Base-by-base conservation (phyloP, 2,329 filamentous ascomycete species). In the Hansfordia pulvinata region DNA sequence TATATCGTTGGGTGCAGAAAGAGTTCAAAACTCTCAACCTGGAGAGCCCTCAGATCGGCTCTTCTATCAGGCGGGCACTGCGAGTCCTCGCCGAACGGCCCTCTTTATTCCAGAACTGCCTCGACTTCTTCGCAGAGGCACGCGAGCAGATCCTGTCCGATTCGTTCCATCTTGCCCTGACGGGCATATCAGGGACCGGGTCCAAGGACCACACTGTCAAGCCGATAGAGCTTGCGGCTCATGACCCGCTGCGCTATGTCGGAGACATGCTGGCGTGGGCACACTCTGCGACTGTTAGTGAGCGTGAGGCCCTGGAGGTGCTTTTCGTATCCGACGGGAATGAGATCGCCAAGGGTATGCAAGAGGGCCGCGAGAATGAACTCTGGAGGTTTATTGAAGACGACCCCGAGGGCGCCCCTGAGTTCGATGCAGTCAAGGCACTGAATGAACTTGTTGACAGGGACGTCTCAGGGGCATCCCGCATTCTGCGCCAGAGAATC, bases 191-290 rank as follows among this genome's bases (percentile, higher is more conserved):
- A 9, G 56, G 69, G 5, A 65, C 62, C 8, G 67, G 71, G 0
- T 60, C 62, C 15, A 62, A 66, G 23, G 69, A 80, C 34, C 56
- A 58, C 14, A 66, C 67, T 3, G 61, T 78, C 19, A 94, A 96
- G 46, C 88, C 90, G 0, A 98, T 98, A 36, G 88, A 98, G 46
- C 71, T 96, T 40, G 79, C 77, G 8, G 88, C 90, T 1, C 88
- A 96, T 47, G 90, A 98, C 44, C 77, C 84, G 2, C 56, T 96
- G 15, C 74, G 90, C 12, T 96, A 96, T 49, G 75, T 92, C 3
- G 85, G 90, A 28, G 90, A 98, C 46, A 98, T 98, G 86, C 66
- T 98, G 10, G 90, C 90, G 5, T 98, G 90, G 90, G 75, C 80
- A 5, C 90, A 98, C 49, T 93, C 90, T 1, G 81, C 86, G 3